Base-by-base conservation (phyloP, 1,139 yeast species). In the Suhomyces kunorum region DNA sequence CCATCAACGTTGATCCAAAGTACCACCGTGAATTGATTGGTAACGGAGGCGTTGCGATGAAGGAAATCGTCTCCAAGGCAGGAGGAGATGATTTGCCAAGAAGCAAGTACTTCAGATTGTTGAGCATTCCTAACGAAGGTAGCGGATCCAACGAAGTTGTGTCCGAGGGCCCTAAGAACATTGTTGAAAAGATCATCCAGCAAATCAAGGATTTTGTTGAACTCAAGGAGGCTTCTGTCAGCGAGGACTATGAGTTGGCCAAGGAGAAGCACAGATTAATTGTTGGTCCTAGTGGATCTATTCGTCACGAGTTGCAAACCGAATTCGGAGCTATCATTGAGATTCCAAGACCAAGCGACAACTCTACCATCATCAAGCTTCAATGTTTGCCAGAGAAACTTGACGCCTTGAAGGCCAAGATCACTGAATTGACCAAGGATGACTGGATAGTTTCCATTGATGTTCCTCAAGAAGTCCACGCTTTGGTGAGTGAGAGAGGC, bases 11-110 rank as follows among this genome's bases (percentile, higher is more conserved):
- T 44, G 85, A 86, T 53, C 84, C 87, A 41, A 81, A 85, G 60
- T 84, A 81, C 68, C 94, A 86, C 63, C 84, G 83, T 56, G 78
- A 76, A 47, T 73, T 92, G 53, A 81, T 90, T 54, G 98, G 98
- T 31, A 78, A 83, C 42, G 82, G 83, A 46, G 97, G 97, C 41
- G 71, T 83, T 26, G 78, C 75, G 27, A 80, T 87, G 71, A 80
- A 84, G 53, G 87, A 82, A 39, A 85, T 92, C 43, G 80, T 90
- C 46, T 59, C 78, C 42, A 78, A 78, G 44, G 96, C 97, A 34
- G 96, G 96, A 49, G 95, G 90, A 38, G 83, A 74, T 38, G 68
- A 66, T 42, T 54, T 69, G 31, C 66, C 75, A 33, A 63, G 74
- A 54, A 55, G 61, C 40, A 73, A 71, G 46, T 76, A 76, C 54